Conservation (phyloP, 2,329 filamentous ascomycete species). For the Aspergillaceae sp. region DNA sequence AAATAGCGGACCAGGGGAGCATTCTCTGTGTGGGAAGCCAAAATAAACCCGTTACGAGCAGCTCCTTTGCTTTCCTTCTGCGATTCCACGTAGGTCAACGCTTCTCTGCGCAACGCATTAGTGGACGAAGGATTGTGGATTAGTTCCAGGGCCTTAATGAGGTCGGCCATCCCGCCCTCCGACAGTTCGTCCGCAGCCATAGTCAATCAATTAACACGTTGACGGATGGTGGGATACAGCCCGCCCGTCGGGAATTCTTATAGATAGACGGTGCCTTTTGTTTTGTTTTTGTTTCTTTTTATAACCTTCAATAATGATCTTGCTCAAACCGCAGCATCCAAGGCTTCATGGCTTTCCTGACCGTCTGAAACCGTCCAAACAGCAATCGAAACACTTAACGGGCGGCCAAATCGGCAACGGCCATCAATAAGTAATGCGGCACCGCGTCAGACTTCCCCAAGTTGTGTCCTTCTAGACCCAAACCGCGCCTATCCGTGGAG, state of each 20-base stretch:
- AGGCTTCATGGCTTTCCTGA: slow-evolving; percentile 4
- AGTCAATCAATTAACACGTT: slow-evolving; percentile 1
- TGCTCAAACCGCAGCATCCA: slow-evolving; percentile 6
- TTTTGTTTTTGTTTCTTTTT: not conserved
- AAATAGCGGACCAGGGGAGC: slow-evolving; percentile 83
- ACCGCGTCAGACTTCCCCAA: not conserved
- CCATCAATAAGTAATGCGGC: not conserved
- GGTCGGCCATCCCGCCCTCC: slow-evolving; percentile 39
- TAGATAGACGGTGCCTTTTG: not conserved
- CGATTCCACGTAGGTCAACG: slow-evolving; percentile 75
- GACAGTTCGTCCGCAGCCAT: slow-evolving; percentile 30
- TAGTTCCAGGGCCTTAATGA: slow-evolving; percentile 76
- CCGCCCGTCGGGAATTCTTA: no score
- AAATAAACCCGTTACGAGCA: slow-evolving; percentile 71
- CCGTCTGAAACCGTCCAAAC: not conserved
- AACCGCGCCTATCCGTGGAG: not conserved
- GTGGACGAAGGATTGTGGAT: slow-evolving; percentile 75
- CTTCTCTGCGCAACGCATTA: slow-evolving; percentile 73
- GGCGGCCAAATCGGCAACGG: slow-evolving; percentile 1
- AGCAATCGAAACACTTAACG: not conserved
- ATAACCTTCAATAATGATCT: not conserved
- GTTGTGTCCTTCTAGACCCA: not conserved
- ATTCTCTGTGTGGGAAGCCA: slow-evolving; percentile 68
- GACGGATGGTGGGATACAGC: not conserved
- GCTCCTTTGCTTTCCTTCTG: slow-evolving; percentile 73